Base-by-base conservation (phyloP, 2,329 filamentous ascomycete species). In the Colletotrichum cuscutae region DNA sequence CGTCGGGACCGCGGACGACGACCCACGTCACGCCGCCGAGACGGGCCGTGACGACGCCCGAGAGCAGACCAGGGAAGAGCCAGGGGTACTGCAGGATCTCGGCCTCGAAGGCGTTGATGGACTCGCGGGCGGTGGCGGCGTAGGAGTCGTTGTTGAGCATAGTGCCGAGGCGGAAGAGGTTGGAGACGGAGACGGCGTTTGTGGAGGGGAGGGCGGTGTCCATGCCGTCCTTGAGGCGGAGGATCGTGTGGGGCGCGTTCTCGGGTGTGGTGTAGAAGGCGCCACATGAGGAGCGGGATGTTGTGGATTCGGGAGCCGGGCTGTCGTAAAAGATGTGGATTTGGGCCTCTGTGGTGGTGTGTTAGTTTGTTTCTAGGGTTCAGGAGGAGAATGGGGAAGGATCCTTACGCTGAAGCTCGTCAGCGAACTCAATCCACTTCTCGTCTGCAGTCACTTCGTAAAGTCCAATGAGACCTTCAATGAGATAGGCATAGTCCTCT, bases 41-140 rank as follows among this genome's bases (percentile, higher is more conserved):
- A 72, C 92, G 89, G 4, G 92, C 90, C 1, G 91, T 90, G 11
- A 98, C 94, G 2, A 98, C 90, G 0, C 89, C 89, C 4, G 90
- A 89, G 77, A 98, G 87, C 77, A 98, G 87, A 4, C 93, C 93
- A 0, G 94, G 92, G 82, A 97, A 98, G 2, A 98, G 87, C 87
- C 97, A 97, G 0, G 97, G 95, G 77, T 98, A 95, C 81, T 98
- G 95, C 79, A 97, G 87, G 76, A 98, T 91, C 83, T 99, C 97
- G 0, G 94, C 92, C 77, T 97, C 94, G 76, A 99, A 99, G 0
- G 95, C 94, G 72, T 91, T 90, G 74, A 95, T 90, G 0, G 95
- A 97, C 76, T 93, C 89, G 63, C 89, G 88, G 0, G 95, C 95
- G 63, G 91, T 86, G 64, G 85, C 84, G 0, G 87, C 87, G 78